Evolutionary conservation across 2,329 filamentous ascomycete genomes (phyloP).

Genomic region (Fusarium duplospermum): DNA sequence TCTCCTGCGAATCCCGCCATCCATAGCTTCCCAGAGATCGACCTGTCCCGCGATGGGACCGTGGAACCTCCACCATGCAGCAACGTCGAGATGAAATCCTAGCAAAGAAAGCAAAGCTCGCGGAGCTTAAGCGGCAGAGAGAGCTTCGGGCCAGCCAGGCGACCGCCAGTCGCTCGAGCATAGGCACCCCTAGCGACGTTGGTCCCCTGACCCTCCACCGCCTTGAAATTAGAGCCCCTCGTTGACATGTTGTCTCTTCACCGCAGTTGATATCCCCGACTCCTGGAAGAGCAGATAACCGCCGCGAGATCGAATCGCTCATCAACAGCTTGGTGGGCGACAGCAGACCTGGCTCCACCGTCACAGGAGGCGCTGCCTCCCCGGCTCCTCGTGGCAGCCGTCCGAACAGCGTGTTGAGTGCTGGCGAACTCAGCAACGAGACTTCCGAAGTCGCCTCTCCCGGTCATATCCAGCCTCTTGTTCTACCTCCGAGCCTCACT

Average conservation of each 20-base stretch:
- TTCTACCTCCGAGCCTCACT: conserved; percentile 75
- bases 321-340: conserved; percentile 87
- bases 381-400: conserved; percentile 77
- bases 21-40: conserved; percentile 38
- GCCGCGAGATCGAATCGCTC: conserved; percentile 84
- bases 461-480: conserved; percentile 54
- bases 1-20: conserved; percentile 18
- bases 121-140: conserved; percentile 92
- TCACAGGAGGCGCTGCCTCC: conserved; percentile 72
- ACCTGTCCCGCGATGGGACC: conserved; percentile 61
- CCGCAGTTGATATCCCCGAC: conserved; percentile 71
- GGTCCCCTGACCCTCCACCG: conserved; percentile 44
- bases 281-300: conserved; percentile 74
- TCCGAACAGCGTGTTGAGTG: conserved; percentile 87
- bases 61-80: conserved; percentile 66
- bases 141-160: conserved; percentile 85
- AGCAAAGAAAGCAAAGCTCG: conserved; percentile 96
- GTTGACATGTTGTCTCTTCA: conserved; percentile 22
- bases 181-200: conserved; percentile 79
- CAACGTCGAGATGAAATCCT: conserved; percentile 95
- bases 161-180: conserved; percentile 74
- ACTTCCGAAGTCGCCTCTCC: conserved; percentile 70
- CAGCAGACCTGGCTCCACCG: conserved; percentile 76
- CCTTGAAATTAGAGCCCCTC: conserved; percentile 21
- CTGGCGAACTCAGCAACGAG: conserved; percentile 82